Percentiles rank a stretch among this genome's conserved stretches.
Conservation (phyloP, 495 filamentous ascomycete species). For the Daldinia caldariorum region DNA sequence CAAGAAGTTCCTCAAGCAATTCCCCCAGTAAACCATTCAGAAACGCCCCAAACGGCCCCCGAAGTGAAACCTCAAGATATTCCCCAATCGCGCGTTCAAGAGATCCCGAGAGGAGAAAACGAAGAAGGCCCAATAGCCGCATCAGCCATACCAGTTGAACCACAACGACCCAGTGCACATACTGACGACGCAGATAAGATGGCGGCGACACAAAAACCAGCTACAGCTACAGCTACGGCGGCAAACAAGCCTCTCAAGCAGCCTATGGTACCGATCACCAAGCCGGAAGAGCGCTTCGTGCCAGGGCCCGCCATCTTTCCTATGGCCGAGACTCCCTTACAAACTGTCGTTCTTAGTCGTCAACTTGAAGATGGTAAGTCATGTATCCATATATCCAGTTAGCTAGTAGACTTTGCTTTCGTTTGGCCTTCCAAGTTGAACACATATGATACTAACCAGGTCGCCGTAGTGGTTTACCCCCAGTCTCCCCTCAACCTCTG, state of each 20-base stretch:
- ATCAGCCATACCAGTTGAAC: neutral
- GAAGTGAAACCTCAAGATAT: neutral
- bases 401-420: too few relatives aligned
- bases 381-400: neutral
- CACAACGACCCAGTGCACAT: neutral
- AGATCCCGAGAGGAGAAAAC: neutral
- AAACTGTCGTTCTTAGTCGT: constrained; percentile 35
- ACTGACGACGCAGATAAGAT: neutral
- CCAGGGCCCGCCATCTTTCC: constrained; percentile 46
- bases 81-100: neutral
- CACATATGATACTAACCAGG: constrained; percentile 13
- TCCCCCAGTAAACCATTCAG: neutral
- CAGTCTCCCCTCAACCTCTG: neutral
- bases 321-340: constrained; percentile 46
- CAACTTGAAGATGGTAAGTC: constrained; percentile 39
- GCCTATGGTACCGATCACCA: constrained; percentile 16
- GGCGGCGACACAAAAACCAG: neutral
- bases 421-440: neutral
- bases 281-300: constrained; percentile 24
- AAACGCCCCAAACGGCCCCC: neutral
- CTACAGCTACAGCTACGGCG: too few relatives aligned
- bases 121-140: neutral
- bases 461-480: constrained; percentile 23
- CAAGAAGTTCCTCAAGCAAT: neutral
- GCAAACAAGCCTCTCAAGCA: neutral